Percentiles rank a stretch among this genome's conserved stretches.
phyloP scores from a whole-genome alignment of 176 grass and related monocot genomes.

The Tuctoria greenei region DNA sequence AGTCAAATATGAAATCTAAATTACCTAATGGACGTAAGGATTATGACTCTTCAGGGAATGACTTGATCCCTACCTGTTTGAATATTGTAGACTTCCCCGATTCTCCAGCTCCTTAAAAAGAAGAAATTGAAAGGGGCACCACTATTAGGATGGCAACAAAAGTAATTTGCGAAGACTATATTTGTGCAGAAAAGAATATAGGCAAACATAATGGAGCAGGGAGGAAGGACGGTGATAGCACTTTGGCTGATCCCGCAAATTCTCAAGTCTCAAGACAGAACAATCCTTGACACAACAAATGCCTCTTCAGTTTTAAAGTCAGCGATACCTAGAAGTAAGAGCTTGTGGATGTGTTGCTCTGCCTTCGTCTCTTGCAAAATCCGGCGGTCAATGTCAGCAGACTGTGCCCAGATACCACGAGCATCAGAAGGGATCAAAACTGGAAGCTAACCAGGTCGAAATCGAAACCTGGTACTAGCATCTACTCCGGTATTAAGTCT shows the following conservation, averaged over 20 bases:
- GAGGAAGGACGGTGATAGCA: background rate
- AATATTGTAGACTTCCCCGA: constrained; percentile 98
- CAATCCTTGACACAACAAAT: background rate
- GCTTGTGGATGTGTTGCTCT: constrained; percentile 93
- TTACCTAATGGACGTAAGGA: background rate
- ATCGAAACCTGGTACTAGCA: background rate
- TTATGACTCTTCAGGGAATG: constrained; percentile 29
- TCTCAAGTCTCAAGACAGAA: background rate
- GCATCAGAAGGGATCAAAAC: constrained; percentile 25
- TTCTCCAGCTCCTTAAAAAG: constrained; percentile 82
- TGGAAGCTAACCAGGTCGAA: constrained; percentile 1
- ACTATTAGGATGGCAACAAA: background rate
- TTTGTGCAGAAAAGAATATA: background rate
- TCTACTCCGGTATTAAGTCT: background rate
- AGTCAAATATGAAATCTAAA: constrained; percentile 15
- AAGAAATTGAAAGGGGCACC: background rate
- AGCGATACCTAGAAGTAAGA: constrained; percentile 79
- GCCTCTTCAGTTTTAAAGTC: background rate
- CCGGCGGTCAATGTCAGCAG: constrained; percentile 72
- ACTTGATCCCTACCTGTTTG: constrained; percentile 65
- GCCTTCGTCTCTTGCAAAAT: constrained; percentile 91
- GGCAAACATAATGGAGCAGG: background rate
- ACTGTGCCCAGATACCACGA: constrained; percentile 33
- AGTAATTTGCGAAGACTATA: background rate
- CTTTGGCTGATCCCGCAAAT: background rate